phyloP scores from a whole-genome alignment of 73 alveolate species.

The Tetrahymena elliotti region DNA sequence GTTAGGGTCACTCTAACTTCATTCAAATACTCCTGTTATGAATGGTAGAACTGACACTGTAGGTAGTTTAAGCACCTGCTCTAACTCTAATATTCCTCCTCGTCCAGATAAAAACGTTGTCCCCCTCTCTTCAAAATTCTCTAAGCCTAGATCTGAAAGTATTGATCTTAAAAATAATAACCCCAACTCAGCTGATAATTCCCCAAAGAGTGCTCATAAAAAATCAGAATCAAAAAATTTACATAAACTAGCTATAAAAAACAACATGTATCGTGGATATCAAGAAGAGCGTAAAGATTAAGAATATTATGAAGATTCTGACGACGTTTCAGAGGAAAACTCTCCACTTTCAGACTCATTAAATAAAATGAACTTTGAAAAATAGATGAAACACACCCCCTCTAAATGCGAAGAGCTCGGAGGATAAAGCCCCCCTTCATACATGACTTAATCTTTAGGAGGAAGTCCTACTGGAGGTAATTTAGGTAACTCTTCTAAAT shows the following conservation, averaged over 20 bases:
- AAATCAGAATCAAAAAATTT: neutral
- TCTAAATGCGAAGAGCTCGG: neutral
- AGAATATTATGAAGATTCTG: neutral
- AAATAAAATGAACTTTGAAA: neutral
- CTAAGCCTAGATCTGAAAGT: neutral
- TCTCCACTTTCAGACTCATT: neutral
- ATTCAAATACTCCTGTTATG: slow-evolving; percentile 10
- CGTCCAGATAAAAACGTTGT: neutral
- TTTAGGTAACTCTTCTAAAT: neutral
- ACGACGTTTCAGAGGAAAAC: neutral
- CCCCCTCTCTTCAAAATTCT: neutral
- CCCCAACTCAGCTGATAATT: neutral
- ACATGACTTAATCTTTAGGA: neutral
- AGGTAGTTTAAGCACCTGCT: slow-evolving; percentile 11
- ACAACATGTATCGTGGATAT: neutral
- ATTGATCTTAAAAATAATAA: neutral
- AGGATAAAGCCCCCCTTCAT: neutral
- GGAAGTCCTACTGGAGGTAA: neutral
- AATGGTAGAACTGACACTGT: slow-evolving; percentile 29
- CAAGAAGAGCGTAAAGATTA: neutral
- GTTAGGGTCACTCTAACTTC: slow-evolving; percentile 24
- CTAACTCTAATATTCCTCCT: neutral
- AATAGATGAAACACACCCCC: neutral
- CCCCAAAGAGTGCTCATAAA: neutral
- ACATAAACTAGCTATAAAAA: neutral